Evolutionary conservation across 2,329 filamentous ascomycete genomes (phyloP).

Genomic region (Hypoxylon sp.): DNA sequence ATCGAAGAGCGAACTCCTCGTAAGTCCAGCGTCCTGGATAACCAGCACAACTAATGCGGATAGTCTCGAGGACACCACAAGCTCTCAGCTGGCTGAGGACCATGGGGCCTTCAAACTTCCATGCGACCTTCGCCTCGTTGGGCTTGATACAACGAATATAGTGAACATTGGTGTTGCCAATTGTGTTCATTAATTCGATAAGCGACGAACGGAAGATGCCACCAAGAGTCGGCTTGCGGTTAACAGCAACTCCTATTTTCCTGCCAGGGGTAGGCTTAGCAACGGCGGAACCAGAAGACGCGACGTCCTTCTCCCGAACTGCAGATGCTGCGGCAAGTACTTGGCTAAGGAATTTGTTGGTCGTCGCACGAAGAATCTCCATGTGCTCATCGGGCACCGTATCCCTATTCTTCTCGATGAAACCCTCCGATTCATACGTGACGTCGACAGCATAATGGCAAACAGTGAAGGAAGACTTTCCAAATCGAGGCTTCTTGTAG

Average conservation of each 20-base stretch:
- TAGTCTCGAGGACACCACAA: conserved; percentile 98
- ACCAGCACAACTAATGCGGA: conserved; percentile 95
- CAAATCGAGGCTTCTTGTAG: conserved; percentile 98
- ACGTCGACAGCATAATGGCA: conserved; percentile 99
- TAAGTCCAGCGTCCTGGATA: conserved; percentile 99
- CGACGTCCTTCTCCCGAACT: conserved; percentile 89
- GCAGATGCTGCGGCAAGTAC: conserved; percentile 88
- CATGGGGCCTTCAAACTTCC: conserved; percentile 99
- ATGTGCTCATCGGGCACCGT: conserved; percentile 99
- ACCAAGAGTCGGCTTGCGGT: conserved; percentile 95
- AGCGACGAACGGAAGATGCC: conserved; percentile 99
- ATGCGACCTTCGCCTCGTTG: conserved; percentile 95
- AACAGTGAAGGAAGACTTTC: conserved; percentile 96
- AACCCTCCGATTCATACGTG: conserved; percentile 98
- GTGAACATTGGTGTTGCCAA: conserved; percentile 97
- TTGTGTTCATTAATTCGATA: conserved; percentile 98
- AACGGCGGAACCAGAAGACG: conserved; percentile 74
- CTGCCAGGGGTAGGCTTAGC: conserved; percentile 85
- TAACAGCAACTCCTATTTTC: conserved; percentile 91
- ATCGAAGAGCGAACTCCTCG: conserved; percentile 96
- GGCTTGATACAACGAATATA: conserved; percentile 99
- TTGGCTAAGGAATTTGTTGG: conserved; percentile 85
- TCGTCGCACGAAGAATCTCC: conserved; percentile 87
- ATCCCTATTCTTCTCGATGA: conserved; percentile 99
- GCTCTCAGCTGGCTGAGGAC: conserved; percentile 96